Evolutionary conservation across 192 early-diverging fungal genomes (phyloP).

Genomic region (Helicostylum pulchrum): DNA sequence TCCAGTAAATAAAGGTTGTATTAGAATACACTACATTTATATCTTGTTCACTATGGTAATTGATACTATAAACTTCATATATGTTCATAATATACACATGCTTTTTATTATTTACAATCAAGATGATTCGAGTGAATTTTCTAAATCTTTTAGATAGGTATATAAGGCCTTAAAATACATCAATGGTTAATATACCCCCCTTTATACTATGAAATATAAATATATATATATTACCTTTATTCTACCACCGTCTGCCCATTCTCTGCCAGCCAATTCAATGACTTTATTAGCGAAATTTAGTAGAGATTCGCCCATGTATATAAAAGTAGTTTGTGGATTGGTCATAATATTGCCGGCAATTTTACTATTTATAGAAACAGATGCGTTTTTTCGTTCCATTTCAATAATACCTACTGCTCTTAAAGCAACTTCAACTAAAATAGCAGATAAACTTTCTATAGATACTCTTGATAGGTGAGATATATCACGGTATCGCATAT

Average conservation of each 20-base stretch:
- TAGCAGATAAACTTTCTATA: constrained; percentile 15
- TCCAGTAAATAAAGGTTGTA: not conserved
- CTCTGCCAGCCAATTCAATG: constrained; percentile 32
- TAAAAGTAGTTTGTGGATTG: constrained; percentile 17
- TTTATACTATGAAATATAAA: not conserved
- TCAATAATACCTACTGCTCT: constrained; percentile 31
- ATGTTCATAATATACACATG: no score
- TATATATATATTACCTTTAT: constrained; percentile 25
- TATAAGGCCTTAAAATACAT: constrained; percentile 9
- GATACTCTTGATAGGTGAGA: not conserved
- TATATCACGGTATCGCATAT: not conserved
- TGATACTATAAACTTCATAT: no score
- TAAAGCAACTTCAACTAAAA: constrained; percentile 30
- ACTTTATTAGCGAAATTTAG: constrained; percentile 32
- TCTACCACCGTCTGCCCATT: constrained; percentile 19
- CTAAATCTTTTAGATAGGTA: constrained; percentile 12
- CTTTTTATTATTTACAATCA: not conserved
- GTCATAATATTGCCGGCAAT: constrained; percentile 31
- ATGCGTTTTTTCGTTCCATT: constrained; percentile 10
- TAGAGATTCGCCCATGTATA: constrained; percentile 35
- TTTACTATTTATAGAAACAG: not conserved
- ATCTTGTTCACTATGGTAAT: no score
- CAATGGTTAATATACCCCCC: not conserved
- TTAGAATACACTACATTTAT: no score
- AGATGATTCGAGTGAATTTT: constrained; percentile 8